Conservation (phyloP, 129 eudicot genomes). For the Calendula officinalis region DNA sequence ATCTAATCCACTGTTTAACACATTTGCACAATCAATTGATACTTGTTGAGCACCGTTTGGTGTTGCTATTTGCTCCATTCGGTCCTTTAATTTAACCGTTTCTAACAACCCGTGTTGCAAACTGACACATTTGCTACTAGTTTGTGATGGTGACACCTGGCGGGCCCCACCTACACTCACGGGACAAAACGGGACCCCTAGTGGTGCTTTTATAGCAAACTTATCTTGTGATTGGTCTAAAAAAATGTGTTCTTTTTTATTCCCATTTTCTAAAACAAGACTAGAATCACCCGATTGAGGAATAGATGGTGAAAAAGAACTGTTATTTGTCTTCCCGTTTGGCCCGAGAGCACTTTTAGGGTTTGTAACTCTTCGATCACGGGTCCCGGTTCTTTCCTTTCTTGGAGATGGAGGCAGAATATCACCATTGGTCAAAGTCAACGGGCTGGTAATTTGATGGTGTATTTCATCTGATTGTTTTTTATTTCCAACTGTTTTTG, state of each 20-base stretch:
- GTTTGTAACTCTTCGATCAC: constrained; percentile 60
- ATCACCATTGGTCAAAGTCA: constrained; percentile 58
- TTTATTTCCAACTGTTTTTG: constrained; percentile 34
- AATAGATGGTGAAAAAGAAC: constrained; percentile 33
- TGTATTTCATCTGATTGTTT: constrained; percentile 40
- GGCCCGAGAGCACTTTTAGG: constrained; percentile 59
- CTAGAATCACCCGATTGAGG: constrained; percentile 37
- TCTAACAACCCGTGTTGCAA: constrained; percentile 66
- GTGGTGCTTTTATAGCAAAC: constrained; percentile 65
- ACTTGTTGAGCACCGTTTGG: constrained; percentile 70
- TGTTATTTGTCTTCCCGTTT: constrained; percentile 43
- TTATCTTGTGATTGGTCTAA: constrained; percentile 15
- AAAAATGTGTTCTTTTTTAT: constrained; percentile 40
- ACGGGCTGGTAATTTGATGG: constrained; percentile 43
- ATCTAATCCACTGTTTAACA: constrained; percentile 69
- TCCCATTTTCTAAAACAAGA: constrained; percentile 56
- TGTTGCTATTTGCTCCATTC: constrained; percentile 70
- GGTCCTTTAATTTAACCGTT: constrained; percentile 52
- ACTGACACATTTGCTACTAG: constrained; percentile 42
- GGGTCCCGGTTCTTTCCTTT: constrained; percentile 54
- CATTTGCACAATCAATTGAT: constrained; percentile 68
- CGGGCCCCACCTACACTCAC: constrained; percentile 55
- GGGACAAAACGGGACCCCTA: constrained; percentile 69
- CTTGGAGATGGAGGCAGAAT: constrained; percentile 63
- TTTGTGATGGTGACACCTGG: constrained; percentile 42